Evolutionary conservation across 2,329 filamentous ascomycete genomes (phyloP), one percentile per base, ranked within the genome.

Genomic region (Exophiala bonariae): DNA sequence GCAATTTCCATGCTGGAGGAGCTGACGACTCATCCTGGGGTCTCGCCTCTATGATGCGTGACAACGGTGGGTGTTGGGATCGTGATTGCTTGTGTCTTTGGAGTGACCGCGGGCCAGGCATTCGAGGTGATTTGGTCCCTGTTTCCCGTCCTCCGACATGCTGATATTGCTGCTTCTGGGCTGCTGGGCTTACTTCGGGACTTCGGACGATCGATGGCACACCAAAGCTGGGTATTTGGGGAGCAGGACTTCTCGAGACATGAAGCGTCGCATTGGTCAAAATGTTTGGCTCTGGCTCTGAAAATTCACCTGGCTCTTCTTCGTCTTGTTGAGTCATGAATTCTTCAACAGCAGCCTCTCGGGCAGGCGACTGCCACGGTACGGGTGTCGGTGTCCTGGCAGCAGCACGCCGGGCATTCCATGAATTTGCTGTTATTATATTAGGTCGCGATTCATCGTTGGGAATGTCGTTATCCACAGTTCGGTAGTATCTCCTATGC

Each of bases 211-310:
- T 42, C 17, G 37, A 42, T 9, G 44, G 44, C 3, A 42, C 17
- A 17, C 49, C 49, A 14, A 51, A 47, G 4, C 33, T 28, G 8
- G 44, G 40, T 17, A 44, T 37, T 8, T 35, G 26, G 4, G 11
- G 31, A 3, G 26, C 23, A 28, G n/a, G 36, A 26, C 3, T 34
- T 6, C 9, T 20, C 16, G n/a, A 19, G 7, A 20, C 6, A 19
- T 17, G 35, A 7, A 11, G 23, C 11, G 18, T 4, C n/a, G 18
- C 18, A 22, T 37, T 8, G n/a, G 35, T 37, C 16, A 37, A n/a
- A n/a, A 37, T 37, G 17, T 37, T 37, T 4, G 16, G 14, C 23
- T 34, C 26, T 19, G 23, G 32, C 18, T 47, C 37, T 13, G 35
- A 37, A 6, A 18, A 34, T 22, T 47, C 35, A 40, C 35, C 44